Evolutionary conservation across 148 eudicot species (phyloP), one percentile per base, ranked within the genome.

Genomic region (Cornus controversa): DNA sequence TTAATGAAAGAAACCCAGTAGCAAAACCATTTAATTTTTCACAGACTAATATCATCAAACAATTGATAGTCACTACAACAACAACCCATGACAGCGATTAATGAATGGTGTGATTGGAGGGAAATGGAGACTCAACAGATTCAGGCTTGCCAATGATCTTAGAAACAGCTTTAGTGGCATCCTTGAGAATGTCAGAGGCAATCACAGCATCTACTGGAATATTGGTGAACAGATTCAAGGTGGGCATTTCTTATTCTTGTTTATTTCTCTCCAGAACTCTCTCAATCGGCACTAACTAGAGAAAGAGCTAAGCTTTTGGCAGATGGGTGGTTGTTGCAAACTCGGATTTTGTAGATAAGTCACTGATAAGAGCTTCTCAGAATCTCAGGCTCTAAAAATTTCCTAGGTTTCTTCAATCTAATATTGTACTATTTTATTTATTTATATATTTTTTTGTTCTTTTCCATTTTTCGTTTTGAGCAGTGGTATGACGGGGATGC

Each of bases 121-220:
- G 62, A 24, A 10, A 10, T 13, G 70, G 34, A 31, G 42, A 57
- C 69, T 69, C 62, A 80, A 94, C 98, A 29, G 97, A 91, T 77
- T 96, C 97, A 13, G 99, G 99, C 70, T 96, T 96, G 89, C 90
- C 89, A 36, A 96, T 89, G 87, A 89, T 91, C 71, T 96, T 93
- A 36, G 98, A 87, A 71, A 96, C 87, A 14, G 92, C 98, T 88
- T 93, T 93, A 70, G 98, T 91, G 50, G 99, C 99, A 78, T 96
- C 99, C 84, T 83, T 96, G 75, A 96, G 98, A 72, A 93, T 89
- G 85, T 96, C 99, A 23, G 98, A 96, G 23, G 90, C 90, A 66
- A 88, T 74, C 2, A 93, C 95, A 6, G 88, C 77, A 67, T 96
- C 99, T 8, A 93, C 95, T 4, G 98, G 99, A 18, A 96, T 86